Base-by-base conservation (phyloP, 2,329 filamentous ascomycete genomes). In the Thielaviopsis cerberus region DNA sequence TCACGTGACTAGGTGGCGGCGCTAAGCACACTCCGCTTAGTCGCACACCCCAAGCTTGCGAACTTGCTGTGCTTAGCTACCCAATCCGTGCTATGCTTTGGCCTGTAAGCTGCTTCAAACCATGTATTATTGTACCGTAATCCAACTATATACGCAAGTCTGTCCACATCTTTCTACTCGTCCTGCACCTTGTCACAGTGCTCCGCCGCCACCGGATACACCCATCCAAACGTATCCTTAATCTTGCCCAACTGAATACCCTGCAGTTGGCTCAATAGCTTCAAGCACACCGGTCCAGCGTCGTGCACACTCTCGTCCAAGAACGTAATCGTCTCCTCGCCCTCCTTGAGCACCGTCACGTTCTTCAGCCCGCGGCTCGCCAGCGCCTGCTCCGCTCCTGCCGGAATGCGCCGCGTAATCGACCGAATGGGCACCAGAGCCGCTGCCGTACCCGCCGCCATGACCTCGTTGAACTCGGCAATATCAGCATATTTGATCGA, bases 391-490 rank as follows among this genome's bases (percentile, higher is more conserved):
- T 69, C 67, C 13, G 71, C 63, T 15, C 72, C 70, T 4, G 69
- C 65, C 0, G 71, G 64, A 52, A 72, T 62, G 51, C 74, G 78
- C 65, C 89, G 81, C 2, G 87, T 92, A 68, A 97, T 94, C 64
- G 86, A 92, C 62, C 85, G 85, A 70, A 96, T 92, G 1, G 91
- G 91, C 2, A 97, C 90, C 57, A 98, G 76, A 0, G 88, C 87
- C 0, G 90, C 91, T 0, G 91, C 91, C 0, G 91, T 97, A 1
- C 91, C 91, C 2, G 89, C 90, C 3, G 91, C 92, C 71, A 96
- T 82, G 56, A 98, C 83, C 71, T 97, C 91, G 55, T 66, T 68
- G 64, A 79, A 79, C 57, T 66, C 63, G 11, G 73, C 69, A 20
- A 82, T 73, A 65, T 83, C 80, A 20, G 69, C 64, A 67, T 81